A percentile compares a stretch with the other conserved stretches of the same genome.
phyloP scores from a whole-genome alignment of 441 rosid genomes.

The Gossypium aridum region DNA sequence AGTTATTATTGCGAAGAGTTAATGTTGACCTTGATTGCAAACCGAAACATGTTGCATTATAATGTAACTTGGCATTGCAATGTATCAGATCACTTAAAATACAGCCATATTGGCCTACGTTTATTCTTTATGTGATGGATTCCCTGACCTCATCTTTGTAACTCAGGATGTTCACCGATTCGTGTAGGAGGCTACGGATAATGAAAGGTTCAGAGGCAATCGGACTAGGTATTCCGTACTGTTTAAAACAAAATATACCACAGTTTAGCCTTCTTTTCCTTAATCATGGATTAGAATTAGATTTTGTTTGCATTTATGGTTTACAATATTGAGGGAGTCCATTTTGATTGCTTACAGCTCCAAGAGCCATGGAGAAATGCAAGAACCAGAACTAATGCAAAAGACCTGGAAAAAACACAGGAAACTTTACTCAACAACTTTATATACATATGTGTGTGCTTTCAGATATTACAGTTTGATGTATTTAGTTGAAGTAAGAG shows the following conservation, averaged over 20 bases:
- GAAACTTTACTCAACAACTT: constrained; percentile 15
- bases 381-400: constrained; percentile 41
- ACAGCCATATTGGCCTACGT: background rate
- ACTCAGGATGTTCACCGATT: constrained; percentile 45
- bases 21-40: too few relatives aligned
- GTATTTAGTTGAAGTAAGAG: constrained; percentile 17
- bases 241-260: background rate
- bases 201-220: constrained; percentile 51
- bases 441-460: background rate
- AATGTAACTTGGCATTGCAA: background rate
- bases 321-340: background rate
- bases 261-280: background rate
- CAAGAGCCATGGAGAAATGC: constrained; percentile 50
- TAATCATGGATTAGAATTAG: background rate
- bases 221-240: constrained; percentile 39
- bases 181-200: constrained; percentile 53
- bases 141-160: background rate
- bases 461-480: constrained; percentile 23
- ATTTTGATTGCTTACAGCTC: constrained; percentile 35
- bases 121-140: too few relatives aligned
- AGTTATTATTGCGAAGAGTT: too few relatives aligned
- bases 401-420: constrained; percentile 7
- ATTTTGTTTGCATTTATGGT: background rate
- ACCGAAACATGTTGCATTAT: too few relatives aligned
- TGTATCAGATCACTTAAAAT: background rate